Percentiles rank a stretch among this genome's conserved stretches.
phyloP scores from a whole-genome alignment of 2,329 filamentous ascomycete species.

The Colletotrichum sp. region DNA sequence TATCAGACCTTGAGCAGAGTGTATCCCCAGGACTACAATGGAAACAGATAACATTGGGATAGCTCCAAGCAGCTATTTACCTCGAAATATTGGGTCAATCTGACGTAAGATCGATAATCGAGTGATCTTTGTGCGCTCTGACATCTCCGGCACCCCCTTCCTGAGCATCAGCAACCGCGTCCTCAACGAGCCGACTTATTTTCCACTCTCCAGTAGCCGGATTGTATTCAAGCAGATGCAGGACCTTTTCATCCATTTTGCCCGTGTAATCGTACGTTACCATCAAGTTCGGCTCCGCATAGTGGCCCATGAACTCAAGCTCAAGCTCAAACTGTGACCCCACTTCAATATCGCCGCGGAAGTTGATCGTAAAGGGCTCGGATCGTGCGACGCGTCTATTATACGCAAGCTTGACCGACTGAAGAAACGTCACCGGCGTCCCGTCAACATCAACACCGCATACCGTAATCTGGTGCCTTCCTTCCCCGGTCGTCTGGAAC shows the following conservation, averaged over 20 bases:
- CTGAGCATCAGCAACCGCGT: background rate
- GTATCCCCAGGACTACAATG: background rate
- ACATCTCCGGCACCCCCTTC: background rate
- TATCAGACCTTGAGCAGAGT: background rate
- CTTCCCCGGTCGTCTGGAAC: constrained; percentile 23
- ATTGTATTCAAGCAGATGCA: constrained; percentile 34
- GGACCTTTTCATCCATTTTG: background rate
- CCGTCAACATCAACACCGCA: constrained; percentile 44
- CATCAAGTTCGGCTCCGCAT: constrained; percentile 46
- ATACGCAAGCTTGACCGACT: constrained; percentile 41
- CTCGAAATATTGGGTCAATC: background rate
- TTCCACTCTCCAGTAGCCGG: constrained; percentile 31
- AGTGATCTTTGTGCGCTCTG: rapidly evolving
- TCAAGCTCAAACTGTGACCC: constrained; percentile 37
- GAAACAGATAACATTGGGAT: background rate
- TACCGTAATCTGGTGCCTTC: constrained; percentile 32
- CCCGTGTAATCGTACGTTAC: constrained; percentile 22
- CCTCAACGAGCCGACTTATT: background rate
- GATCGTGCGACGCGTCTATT: constrained; percentile 36
- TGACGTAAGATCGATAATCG: background rate
- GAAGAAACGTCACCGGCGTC: constrained; percentile 44
- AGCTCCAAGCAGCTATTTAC: no score
- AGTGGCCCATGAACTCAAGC: constrained; percentile 53
- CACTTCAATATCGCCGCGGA: constrained; percentile 31
- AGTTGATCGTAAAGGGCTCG: constrained; percentile 43